Conservation (phyloP, 306 rosid genomes). For the Rubus parviflorus region DNA sequence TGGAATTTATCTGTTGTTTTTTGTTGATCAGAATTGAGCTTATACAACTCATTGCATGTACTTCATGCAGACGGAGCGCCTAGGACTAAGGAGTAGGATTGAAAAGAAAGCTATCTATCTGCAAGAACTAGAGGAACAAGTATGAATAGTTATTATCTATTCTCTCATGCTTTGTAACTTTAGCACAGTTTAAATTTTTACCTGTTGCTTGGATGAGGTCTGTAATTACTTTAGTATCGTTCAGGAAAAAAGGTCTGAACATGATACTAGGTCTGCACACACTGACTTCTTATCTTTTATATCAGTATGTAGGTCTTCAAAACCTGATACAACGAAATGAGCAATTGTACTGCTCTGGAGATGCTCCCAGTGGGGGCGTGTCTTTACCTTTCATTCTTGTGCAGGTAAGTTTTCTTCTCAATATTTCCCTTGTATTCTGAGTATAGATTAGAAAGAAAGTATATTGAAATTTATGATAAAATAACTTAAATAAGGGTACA, state of each 20-base stretch:
- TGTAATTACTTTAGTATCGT: background rate
- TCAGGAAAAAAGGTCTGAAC: background rate
- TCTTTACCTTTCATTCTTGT: slow-evolving; percentile 94
- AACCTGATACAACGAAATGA: slow-evolving; percentile 86
- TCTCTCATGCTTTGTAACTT: slow-evolving; percentile 9
- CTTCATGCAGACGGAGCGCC: slow-evolving; percentile 72
- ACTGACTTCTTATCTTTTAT: slow-evolving; percentile 39
- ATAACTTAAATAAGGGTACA: background rate
- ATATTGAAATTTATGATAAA: background rate
- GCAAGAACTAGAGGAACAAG: slow-evolving; percentile 96
- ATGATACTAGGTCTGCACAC: slow-evolving; percentile 8
- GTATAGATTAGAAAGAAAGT: background rate
- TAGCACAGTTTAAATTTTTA: slow-evolving; percentile 3
- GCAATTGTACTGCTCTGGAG: slow-evolving; percentile 76
- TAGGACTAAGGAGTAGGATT: slow-evolving; percentile 65
- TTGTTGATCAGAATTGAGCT: slow-evolving; percentile 9
- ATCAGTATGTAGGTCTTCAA: slow-evolving; percentile 83
- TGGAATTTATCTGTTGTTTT: slow-evolving; percentile 6
- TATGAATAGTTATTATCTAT: slow-evolving; percentile 33
- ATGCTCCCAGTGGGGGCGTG: slow-evolving; percentile 92
- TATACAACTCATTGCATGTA: slow-evolving; percentile 24
- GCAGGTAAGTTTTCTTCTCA: slow-evolving; percentile 58
- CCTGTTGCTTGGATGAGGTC: slow-evolving; percentile 4
- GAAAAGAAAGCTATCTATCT: slow-evolving; percentile 93
- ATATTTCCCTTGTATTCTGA: slow-evolving; percentile 21